These are phyloP conservation scores for Globisporangium parvum DNA, from an alignment of 352 stramenopile genomes.

Conservation along the genomic window DNA sequence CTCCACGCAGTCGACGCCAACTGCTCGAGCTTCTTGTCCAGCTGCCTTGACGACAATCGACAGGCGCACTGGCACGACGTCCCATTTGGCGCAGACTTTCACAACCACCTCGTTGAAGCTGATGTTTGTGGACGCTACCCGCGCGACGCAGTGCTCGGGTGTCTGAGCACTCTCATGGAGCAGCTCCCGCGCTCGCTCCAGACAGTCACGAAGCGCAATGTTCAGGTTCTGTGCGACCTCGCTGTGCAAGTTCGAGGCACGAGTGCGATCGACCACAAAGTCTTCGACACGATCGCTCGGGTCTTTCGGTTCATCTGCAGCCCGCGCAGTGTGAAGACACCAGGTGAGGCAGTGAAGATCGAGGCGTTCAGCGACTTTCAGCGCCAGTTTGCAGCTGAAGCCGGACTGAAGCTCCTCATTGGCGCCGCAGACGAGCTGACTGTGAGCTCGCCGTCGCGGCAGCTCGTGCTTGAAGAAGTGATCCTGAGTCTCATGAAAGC, in stretches of 20 bases:
- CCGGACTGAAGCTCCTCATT: conserved; percentile 13
- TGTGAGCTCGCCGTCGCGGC: neutral
- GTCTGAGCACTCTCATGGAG: conserved; percentile 5
- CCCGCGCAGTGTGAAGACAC: neutral
- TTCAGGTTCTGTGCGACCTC: conserved; percentile 9
- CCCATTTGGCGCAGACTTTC: conserved; percentile 10
- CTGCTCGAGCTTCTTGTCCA: conserved; percentile 7
- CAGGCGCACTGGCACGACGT: conserved; percentile 7
- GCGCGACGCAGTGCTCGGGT: conserved; percentile 1
- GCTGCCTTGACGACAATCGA: conserved; percentile 4
- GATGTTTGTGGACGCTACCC: neutral
- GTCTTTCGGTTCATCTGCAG: conserved; percentile 7
- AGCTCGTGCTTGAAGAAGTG: conserved; percentile 12
- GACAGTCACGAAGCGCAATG: conserved; percentile 9
- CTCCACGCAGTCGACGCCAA: conserved; percentile 2
- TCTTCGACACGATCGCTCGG: neutral
- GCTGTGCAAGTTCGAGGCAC: neutral
- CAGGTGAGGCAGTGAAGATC: neutral
- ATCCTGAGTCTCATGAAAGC: conserved; percentile 13
- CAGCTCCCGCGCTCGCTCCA: conserved; percentile 2
- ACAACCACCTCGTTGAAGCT: neutral
- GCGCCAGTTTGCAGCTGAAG: conserved; percentile 7
- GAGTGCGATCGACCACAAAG: neutral
- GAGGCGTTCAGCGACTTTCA: conserved; percentile 9
- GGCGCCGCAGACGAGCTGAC: conserved; percentile 3